Evolutionary conservation across 805 yeast genomes (phyloP), one percentile per base, ranked within the genome.

Genomic region (Wickerhamiella shivajii): DNA sequence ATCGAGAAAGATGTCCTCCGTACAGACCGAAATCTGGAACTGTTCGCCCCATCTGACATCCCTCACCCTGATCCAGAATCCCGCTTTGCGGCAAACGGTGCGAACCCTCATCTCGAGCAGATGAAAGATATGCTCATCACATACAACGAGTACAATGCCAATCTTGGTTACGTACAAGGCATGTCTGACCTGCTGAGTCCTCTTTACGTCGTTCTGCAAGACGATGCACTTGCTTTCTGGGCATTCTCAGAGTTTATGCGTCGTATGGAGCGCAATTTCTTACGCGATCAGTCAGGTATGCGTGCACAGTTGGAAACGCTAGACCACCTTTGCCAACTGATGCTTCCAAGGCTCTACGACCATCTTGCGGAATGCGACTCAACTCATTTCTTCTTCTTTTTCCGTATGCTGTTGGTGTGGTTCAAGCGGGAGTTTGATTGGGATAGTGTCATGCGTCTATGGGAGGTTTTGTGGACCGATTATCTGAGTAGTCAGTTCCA

Each of bases 131-230:
- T 90, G 40, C 61, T 90, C 24, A 64, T 84, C 37, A 80, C 96
- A 1, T 87, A 77, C 49, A 87, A 90, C 52, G 84, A 79, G 53
- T 67, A 74, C 52, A 85, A 90, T 53, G 63, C 61, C 29, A 77
- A 83, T 44, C 57, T 90, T 44, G 98, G 98, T 1, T 90, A 90
- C 49, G 94, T 90, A 13, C 99, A 90, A 58, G 99, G 99, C 2
- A 90, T 90, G 99, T 73, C 90, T 7, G 99, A 90, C 54, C 60
- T 90, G 33, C 59, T 90, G 23, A 77, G 95, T 0, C 96, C 96
- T 1, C 56, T 90, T 3, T 90, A 83, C 52, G 66, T 61, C 4
- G 47, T 60, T 45, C 43, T 62, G 20, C 63, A 61, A 39, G 93
- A 85, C 51, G 94, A 85, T 44, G 60, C 75, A 0, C 47, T 83